These are phyloP conservation scores for Dryas drummondii DNA, from an alignment of 306 rosid genomes.

Conservation along the genomic window DNA sequence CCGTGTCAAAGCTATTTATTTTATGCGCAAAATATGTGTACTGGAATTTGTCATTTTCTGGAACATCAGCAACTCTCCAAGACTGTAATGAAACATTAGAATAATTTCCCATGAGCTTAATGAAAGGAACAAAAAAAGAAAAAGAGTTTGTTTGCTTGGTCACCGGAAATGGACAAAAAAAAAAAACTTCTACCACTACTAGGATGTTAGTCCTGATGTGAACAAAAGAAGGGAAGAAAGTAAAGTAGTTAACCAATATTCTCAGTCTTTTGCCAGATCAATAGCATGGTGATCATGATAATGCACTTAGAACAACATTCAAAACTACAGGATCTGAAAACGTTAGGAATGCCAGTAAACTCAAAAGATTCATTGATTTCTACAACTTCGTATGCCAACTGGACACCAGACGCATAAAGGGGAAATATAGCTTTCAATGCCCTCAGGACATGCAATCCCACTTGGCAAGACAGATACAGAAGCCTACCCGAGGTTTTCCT, in stretches of 20 bases:
- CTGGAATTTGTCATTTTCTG: slow-evolving; percentile 72
- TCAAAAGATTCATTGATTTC: background rate
- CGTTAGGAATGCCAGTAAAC: background rate
- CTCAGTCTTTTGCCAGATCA: background rate
- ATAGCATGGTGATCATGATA: background rate
- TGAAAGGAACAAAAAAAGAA: background rate
- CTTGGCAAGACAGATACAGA: background rate
- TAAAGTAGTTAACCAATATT: background rate
- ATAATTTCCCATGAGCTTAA: background rate
- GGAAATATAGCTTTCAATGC: background rate
- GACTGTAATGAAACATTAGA: slow-evolving; percentile 4
- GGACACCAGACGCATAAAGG: background rate
- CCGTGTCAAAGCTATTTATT: slow-evolving; percentile 84
- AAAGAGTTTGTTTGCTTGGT: background rate
- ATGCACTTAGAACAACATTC: slow-evolving; percentile 1
- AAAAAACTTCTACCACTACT: background rate
- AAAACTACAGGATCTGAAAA: background rate
- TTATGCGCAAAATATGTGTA: slow-evolving; percentile 89
- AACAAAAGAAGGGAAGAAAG: background rate
- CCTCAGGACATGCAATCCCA: background rate
- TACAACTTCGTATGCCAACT: background rate
- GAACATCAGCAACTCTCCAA: slow-evolving; percentile 62
- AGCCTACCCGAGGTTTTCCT: background rate
- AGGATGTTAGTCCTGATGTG: background rate
- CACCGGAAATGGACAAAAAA: background rate